Conservation (phyloP, 2,329 filamentous ascomycete species). For the Tricladium varicosporioides region DNA sequence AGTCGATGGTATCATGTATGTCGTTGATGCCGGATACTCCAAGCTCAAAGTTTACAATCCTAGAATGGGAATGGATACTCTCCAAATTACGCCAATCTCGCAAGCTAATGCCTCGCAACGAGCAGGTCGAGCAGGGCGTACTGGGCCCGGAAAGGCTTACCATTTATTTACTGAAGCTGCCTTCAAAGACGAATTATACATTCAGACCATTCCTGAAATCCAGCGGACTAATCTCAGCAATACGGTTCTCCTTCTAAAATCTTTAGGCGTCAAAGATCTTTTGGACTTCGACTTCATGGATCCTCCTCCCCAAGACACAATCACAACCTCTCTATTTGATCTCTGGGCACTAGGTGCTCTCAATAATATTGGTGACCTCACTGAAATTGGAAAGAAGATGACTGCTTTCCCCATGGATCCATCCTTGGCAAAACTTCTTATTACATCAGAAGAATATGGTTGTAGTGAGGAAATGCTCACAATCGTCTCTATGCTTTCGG, state of each 20-base stretch:
- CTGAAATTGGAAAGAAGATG: slow-evolving; percentile 84
- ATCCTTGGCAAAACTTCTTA: slow-evolving; percentile 88
- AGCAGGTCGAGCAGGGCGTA: slow-evolving; percentile 89
- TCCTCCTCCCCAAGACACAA: slow-evolving; percentile 94
- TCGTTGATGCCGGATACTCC: slow-evolving; percentile 92
- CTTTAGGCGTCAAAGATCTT: slow-evolving; percentile 87
- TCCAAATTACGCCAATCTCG: slow-evolving; percentile 96
- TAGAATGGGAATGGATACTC: slow-evolving; percentile 98
- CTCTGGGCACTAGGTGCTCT: slow-evolving; percentile 93
- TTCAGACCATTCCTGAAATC: slow-evolving; percentile 96
- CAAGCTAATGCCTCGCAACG: slow-evolving; percentile 94
- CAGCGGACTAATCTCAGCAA: slow-evolving; percentile 95
- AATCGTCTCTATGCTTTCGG: slow-evolving; percentile 96
- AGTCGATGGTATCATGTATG: slow-evolving; percentile 98
- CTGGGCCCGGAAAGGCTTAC: slow-evolving; percentile 92
- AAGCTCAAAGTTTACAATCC: slow-evolving; percentile 99
- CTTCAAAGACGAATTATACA: slow-evolving; percentile 93
- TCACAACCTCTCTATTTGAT: slow-evolving; percentile 95
- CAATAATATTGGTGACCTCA: slow-evolving; percentile 91
- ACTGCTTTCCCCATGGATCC: slow-evolving; percentile 98
- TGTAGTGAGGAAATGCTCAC: slow-evolving; percentile 98
- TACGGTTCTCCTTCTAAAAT: slow-evolving; percentile 91
- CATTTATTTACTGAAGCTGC: slow-evolving; percentile 92
- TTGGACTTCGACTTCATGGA: slow-evolving; percentile 99
- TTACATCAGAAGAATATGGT: slow-evolving; percentile 83